Conservation (phyloP, 257 asterid species). For the Solanum peruvianum region DNA sequence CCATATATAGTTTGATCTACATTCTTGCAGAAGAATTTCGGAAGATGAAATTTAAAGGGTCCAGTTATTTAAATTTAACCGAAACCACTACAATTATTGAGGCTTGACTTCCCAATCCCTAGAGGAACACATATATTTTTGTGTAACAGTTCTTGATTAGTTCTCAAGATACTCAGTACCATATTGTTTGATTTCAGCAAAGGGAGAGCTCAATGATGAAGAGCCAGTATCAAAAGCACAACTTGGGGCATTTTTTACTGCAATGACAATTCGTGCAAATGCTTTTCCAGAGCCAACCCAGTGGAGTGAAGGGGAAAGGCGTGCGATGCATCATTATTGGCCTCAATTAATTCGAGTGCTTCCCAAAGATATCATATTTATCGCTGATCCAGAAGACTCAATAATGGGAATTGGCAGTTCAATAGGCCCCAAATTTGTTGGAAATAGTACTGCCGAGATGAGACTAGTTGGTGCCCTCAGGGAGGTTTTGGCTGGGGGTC, state of each 20-base stretch:
- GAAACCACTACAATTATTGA: neutral
- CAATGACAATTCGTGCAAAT: slow-evolving; percentile 90
- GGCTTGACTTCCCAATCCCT: neutral
- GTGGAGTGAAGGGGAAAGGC: slow-evolving; percentile 97
- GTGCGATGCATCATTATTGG: slow-evolving; percentile 77
- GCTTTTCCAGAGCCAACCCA: slow-evolving; percentile 87
- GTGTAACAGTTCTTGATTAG: neutral
- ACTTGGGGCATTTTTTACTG: slow-evolving; percentile 88
- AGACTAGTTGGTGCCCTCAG: slow-evolving; percentile 94
- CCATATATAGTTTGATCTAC: neutral
- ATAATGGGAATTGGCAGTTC: slow-evolving; percentile 74
- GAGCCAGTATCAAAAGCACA: slow-evolving; percentile 75
- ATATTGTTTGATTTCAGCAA: slow-evolving; percentile 27
- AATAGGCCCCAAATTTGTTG: slow-evolving; percentile 65
- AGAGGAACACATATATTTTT: neutral
- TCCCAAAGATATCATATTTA: slow-evolving; percentile 69
- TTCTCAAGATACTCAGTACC: neutral
- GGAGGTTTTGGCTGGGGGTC: slow-evolving; percentile 96
- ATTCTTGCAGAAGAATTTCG: neutral
- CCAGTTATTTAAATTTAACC: neutral
- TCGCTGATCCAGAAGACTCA: slow-evolving; percentile 94
- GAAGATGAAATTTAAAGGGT: neutral
- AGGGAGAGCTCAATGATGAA: slow-evolving; percentile 72
- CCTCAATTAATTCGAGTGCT: slow-evolving; percentile 61
- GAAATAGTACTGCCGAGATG: slow-evolving; percentile 78